A percentile compares a stretch with the other conserved stretches of the same genome.
Conservation (phyloP, 2,329 filamentous ascomycete genomes). For the Xylariales sp. region DNA sequence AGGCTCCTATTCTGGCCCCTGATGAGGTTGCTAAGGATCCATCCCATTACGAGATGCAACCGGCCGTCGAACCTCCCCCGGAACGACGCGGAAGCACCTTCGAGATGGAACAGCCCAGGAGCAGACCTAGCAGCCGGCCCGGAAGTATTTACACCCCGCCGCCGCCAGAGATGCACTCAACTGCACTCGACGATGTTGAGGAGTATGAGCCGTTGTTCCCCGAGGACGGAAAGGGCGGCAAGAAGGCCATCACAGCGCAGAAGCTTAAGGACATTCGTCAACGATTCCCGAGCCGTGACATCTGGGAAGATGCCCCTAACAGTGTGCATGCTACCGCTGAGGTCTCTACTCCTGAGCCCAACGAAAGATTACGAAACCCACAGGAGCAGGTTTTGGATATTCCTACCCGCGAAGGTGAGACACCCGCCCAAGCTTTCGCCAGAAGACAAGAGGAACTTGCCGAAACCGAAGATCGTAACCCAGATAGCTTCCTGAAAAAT, state of each 20-base stretch:
- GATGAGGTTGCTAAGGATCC: conserved; percentile 80
- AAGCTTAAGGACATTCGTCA: conserved; percentile 55
- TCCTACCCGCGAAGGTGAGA: conserved; percentile 41
- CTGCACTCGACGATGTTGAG: conserved; percentile 79
- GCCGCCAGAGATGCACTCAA: conserved; percentile 53
- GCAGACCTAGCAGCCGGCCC: conserved; percentile 61
- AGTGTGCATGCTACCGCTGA: conserved; percentile 76
- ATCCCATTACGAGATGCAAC: conserved; percentile 63
- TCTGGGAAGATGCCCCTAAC: conserved; percentile 94
- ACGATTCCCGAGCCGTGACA: conserved; percentile 85
- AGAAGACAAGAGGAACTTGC: conserved; percentile 62
- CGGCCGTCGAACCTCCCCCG: conserved; percentile 73
- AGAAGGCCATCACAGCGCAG: conserved; percentile 34
- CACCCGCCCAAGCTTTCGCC: conserved; percentile 61
- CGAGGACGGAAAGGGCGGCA: conserved; percentile 58
- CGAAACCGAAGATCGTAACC: conserved; percentile 45
- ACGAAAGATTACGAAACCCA: conserved; percentile 37
- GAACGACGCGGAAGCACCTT: conserved; percentile 58
- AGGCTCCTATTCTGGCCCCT: conserved; percentile 78
- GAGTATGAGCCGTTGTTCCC: conserved; percentile 95
- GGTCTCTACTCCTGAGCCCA: conserved; percentile 73
- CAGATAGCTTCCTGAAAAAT: conserved; percentile 49
- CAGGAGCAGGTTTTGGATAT: conserved; percentile 31
- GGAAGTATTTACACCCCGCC: conserved; percentile 56
- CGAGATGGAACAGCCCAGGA: conserved; percentile 53